Conservation (phyloP, 2,329 filamentous ascomycete species). For the Claviceps sp. region DNA sequence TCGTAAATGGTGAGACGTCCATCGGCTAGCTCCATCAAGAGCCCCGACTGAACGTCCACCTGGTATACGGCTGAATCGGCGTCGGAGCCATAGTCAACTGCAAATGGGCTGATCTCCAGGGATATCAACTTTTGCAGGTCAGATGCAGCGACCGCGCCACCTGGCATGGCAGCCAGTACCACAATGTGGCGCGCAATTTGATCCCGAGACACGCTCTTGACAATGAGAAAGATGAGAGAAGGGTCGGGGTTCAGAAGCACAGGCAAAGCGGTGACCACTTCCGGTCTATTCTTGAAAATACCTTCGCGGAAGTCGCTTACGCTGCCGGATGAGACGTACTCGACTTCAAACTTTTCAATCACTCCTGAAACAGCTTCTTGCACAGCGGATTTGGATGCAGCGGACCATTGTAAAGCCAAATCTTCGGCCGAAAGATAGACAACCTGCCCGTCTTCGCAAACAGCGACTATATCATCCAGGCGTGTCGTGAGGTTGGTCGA, state of each 20-base stretch:
- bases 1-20: slow-evolving; percentile 48
- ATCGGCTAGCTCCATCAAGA: slow-evolving; percentile 44
- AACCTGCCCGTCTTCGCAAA: slow-evolving; percentile 48
- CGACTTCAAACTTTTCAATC: slow-evolving; percentile 29
- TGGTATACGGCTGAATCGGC: slow-evolving; percentile 27
- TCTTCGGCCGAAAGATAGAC: slow-evolving; percentile 45
- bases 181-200: slow-evolving; percentile 19
- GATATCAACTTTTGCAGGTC: slow-evolving; percentile 24
- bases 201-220: slow-evolving; percentile 19
- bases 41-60: slow-evolving; percentile 50
- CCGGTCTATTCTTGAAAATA: slow-evolving; percentile 40
- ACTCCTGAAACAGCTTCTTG: slow-evolving; percentile 21
- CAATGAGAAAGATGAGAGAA: slow-evolving; percentile 42
- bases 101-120: slow-evolving; percentile 26
- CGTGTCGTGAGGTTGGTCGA: slow-evolving; percentile 12
- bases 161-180: slow-evolving; percentile 19
- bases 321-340: slow-evolving; percentile 33
- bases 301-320: slow-evolving; percentile 38
- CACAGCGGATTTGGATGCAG: slow-evolving; percentile 19
- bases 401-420: slow-evolving; percentile 21
- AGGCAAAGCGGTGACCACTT: slow-evolving; percentile 37
- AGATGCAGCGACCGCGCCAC: slow-evolving; percentile 11
- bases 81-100: slow-evolving; percentile 10
- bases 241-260: slow-evolving; percentile 31
- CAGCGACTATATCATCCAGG: slow-evolving; percentile 33